Base-by-base conservation (phyloP, 352 stramenopile species). In the Phytophthora tubulina region DNA sequence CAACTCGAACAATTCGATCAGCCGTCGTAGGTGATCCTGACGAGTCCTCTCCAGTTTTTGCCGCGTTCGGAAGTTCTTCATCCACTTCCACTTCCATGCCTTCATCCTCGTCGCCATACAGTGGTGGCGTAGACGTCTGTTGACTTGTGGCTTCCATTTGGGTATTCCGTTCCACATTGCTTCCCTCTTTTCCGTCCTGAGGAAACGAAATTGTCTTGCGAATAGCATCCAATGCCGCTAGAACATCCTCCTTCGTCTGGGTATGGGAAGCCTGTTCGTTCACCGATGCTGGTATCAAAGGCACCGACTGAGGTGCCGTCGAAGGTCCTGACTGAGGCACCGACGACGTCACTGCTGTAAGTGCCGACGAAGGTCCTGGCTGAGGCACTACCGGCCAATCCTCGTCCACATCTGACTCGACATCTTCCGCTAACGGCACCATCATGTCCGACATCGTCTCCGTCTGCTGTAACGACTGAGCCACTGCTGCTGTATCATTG, bases 331-430 rank as follows among this genome's bases (percentile, higher is more conserved):
- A 9, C 15, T 49, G 3, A 59, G 10, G 5, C 39, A 33, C 67
- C 33, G 27, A 49, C 35, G 77, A 44, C 13, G 11, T 14, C 42
- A 51, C 14, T n/a, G 50, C 6, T 21, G 14, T 3, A 36, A 17
- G 3, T 32, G 41, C 6, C n/a, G 49, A 42, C 11, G 32, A 39
- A 30, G 33, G 42, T 14, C 11, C 15, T 17, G 33, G n/a, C 32
- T 54, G 10, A 67, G 35, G n/a, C 35, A 64, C 65, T 15, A 17
- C 50, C 31, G 84, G 82, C 70, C 82, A 88, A n/a, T 80, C 82
- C 53, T 91, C 82, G 53, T 93, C 85, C 50, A 85, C 84, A 33
- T 93, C 85, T 27, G 81, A 90, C 53, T 90, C 85, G 13, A 77
- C 70, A 32, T 73, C 61, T 62, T 73, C 55, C 6, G 31, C 70